These are phyloP conservation scores for Nidula microcarpa DNA, from an alignment of 768 basidiomycete species.

Conservation along the genomic window DNA sequence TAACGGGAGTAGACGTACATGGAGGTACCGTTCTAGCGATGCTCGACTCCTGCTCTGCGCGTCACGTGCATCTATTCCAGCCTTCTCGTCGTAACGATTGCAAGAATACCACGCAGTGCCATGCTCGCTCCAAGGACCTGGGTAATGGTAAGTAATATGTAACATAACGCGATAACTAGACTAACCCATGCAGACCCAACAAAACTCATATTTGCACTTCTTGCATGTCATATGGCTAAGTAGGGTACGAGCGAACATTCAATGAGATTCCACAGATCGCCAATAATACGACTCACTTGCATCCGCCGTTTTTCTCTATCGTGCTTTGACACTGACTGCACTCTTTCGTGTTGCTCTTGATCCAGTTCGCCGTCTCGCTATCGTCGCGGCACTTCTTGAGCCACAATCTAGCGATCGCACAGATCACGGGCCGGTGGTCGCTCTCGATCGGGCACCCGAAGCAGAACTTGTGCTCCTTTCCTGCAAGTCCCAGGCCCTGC, in stretches of 20 bases:
- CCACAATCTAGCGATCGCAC: slow-evolving; percentile 89
- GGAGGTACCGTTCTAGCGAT: slow-evolving; percentile 92
- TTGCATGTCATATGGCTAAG: slow-evolving; percentile 99
- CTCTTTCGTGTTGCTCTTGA: slow-evolving; percentile 99
- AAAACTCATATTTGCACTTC: slow-evolving; percentile 98
- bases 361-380: slow-evolving; percentile 99
- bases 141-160: slow-evolving; percentile 9
- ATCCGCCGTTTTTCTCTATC: slow-evolving; percentile 99
- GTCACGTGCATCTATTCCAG: slow-evolving; percentile 83
- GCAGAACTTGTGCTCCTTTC: slow-evolving; percentile 79
- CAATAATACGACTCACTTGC: slow-evolving; percentile 73
- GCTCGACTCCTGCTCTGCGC: slow-evolving; percentile 88
- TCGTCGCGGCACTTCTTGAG: slow-evolving; percentile 96
- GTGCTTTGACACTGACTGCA: slow-evolving; percentile 95
- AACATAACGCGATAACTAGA: slow-evolving; percentile 6
- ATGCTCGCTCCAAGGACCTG: slow-evolving; percentile 94
- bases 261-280: not conserved
- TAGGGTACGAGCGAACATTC: slow-evolving; percentile 2
- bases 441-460: slow-evolving; percentile 89
- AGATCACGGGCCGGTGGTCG: slow-evolving; percentile 92
- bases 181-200: slow-evolving; percentile 98
- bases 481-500: slow-evolving; percentile 19
- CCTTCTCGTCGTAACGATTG: slow-evolving; percentile 95
- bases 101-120: slow-evolving; percentile 98
- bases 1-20: slow-evolving; percentile 51